A percentile compares a stretch with the other conserved stretches of the same genome.
phyloP scores from a whole-genome alignment of 805 yeast species.

The Tetrapisispora phaffii region DNA sequence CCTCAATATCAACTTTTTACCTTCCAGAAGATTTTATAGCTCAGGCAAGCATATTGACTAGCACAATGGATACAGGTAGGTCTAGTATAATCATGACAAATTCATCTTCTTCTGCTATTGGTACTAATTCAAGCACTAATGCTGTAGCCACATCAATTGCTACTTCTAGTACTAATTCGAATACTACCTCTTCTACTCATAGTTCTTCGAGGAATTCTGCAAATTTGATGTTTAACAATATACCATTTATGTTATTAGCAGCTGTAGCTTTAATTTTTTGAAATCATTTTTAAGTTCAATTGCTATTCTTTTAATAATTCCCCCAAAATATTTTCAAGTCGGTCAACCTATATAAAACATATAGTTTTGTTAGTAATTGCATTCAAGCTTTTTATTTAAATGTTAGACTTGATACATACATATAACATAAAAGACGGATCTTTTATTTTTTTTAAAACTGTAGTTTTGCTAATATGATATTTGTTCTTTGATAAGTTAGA shows the following conservation, averaged over 20 bases:
- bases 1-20: constrained; percentile 15
- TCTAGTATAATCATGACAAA: not conserved
- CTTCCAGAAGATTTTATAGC: constrained; percentile 20
- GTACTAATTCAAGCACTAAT: not conserved
- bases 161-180: not conserved
- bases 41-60: not conserved
- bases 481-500: not conserved
- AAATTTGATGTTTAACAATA: not conserved
- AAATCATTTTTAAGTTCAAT: no score
- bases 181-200: not conserved
- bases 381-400: not conserved
- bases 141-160: not conserved
- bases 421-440: constrained; percentile 22
- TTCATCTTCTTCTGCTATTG: not conserved
- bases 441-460: constrained; percentile 15
- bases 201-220: not conserved
- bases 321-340: constrained; percentile 8
- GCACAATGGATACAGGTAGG: not conserved
- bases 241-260: not conserved
- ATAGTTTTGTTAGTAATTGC: constrained; percentile 1
- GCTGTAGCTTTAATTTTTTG: not conserved
- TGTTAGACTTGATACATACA: constrained; percentile 13
- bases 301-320: not conserved
- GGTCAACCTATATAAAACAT: constrained; percentile 3
- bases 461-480: constrained; percentile 8